A percentile compares a stretch with the other conserved stretches of the same genome.
phyloP scores from a whole-genome alignment of 1,284 basidiomycete genomes.

The Gymnopus androsaceus region DNA sequence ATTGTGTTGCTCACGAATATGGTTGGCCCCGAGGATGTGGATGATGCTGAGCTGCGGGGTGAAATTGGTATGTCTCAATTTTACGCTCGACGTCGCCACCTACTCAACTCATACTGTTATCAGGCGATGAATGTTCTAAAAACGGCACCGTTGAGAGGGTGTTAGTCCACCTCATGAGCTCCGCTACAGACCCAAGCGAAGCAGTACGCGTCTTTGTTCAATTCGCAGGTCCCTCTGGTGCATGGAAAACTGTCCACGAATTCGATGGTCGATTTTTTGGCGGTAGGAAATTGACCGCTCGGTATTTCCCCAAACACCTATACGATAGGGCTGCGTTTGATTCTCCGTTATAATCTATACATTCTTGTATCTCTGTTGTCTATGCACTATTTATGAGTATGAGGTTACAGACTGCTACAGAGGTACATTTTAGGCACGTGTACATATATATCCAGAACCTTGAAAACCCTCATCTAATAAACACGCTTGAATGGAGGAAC shows the following conservation, averaged over 20 bases:
- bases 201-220: conserved; percentile 83
- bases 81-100: conserved; percentile 3
- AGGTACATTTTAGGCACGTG: conserved; percentile 5
- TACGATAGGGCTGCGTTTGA: conserved; percentile 60
- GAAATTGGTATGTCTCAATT: conserved; percentile 73
- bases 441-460: neutral
- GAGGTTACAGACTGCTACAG: too few relatives aligned
- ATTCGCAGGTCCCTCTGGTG: conserved; percentile 87
- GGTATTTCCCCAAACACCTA: conserved; percentile 75
- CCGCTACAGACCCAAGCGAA: conserved; percentile 64
- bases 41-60: conserved; percentile 82
- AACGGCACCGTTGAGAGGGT: conserved; percentile 90
- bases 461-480: conserved; percentile 48
- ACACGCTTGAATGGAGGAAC: conserved; percentile 89
- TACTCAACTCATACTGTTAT: conserved; percentile 16
- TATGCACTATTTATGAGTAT: too few relatives aligned
- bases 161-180: conserved; percentile 76
- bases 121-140: conserved; percentile 87
- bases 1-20: conserved; percentile 87
- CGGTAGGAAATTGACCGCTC: conserved; percentile 84
- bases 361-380: too few relatives aligned
- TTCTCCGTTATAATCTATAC: conserved; percentile 25
- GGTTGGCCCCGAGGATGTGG: conserved; percentile 78
- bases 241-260: conserved; percentile 91
- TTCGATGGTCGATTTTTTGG: conserved; percentile 91